Evolutionary conservation across 2,329 filamentous ascomycete species (phyloP).

Genomic region (Fonsecaea multimorphosa): DNA sequence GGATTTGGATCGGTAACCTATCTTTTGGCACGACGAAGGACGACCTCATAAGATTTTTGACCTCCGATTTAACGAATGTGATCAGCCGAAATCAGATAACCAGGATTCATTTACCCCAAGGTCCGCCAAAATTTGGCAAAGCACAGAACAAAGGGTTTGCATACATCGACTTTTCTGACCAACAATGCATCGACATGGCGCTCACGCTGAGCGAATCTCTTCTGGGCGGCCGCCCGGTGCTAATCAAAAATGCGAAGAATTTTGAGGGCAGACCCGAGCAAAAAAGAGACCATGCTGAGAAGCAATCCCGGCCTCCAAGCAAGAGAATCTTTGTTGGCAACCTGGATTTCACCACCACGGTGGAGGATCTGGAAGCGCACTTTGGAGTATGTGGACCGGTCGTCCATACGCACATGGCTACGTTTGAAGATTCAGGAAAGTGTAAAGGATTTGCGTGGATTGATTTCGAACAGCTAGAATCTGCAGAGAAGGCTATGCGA

Average conservation of each 20-base stretch:
- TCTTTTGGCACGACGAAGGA: conserved; percentile 78
- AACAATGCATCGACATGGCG: conserved; percentile 73
- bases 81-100: conserved; percentile 74
- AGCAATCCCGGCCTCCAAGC: conserved; percentile 67
- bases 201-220: conserved; percentile 85
- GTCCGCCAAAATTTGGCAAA: conserved; percentile 58
- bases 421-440: conserved; percentile 95
- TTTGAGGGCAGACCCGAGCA: conserved; percentile 85
- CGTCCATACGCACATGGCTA: conserved; percentile 83
- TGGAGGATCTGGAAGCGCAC: conserved; percentile 79
- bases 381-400: conserved; percentile 86
- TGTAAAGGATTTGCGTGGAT: conserved; percentile 98
- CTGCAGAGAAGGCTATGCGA: conserved; percentile 76
- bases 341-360: conserved; percentile 78
- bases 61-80: conserved; percentile 34
- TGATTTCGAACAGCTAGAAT: conserved; percentile 79
- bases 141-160: conserved; percentile 89
- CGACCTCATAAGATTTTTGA: conserved; percentile 79
- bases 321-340: conserved; percentile 91
- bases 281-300: conserved; percentile 47
- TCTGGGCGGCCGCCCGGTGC: conserved; percentile 74
- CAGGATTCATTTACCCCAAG: conserved; percentile 77
- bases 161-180: conserved; percentile 85
- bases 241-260: conserved; percentile 91
- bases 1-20: conserved; percentile 96